Base-by-base conservation (phyloP, 164 flowering plant genomes). In the Sextonia rubra region DNA sequence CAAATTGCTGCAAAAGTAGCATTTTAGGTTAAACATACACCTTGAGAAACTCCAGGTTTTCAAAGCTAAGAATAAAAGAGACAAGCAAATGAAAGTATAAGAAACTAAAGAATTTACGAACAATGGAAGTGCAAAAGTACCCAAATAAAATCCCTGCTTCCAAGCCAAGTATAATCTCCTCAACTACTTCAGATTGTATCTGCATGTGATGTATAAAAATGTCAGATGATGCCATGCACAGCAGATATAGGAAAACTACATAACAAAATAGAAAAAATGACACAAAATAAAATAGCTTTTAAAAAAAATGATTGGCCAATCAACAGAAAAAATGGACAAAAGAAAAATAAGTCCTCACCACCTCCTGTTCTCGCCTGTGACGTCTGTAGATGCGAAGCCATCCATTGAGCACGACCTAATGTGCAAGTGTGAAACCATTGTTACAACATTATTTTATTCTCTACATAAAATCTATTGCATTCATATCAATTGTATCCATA, bases 81-180 rank as follows among this genome's bases (percentile, higher is more conserved):
- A 14, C 7, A 52, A 52, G 4, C 2, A 20, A 52, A 52, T 18
- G 12, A 12, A 22, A 68, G 18, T 27, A 29, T 64, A 64, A 7
- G 17, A 64, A 2, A 12, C 26, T n/a, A 48, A 47, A 27, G n/a
- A 47, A 66, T n/a, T 37, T 11, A 27, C 11, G 0, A 37, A 8
- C 8, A 14, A 61, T 20, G 23, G 8, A 62, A 47, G 24, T 49
- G 69, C 22, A 66, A 52, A 14, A 66, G 23, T 84, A 96, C 99
- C 99, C 99, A 76, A 93, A 96, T 71, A 96, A 82, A 77, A 96
- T 90, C 80, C 99, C 99, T 30, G 99, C 91, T 82, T 96, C 97
- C 85, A 96, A 81, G 60, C 99, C 99, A 76, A 84, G 91, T 73
- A 96, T 93, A 29, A 96, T 90, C 79, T 96, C 99, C 77, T 93